Percentiles rank a stretch among this genome's conserved stretches.
These are phyloP conservation scores for Silene conica DNA, from an alignment of 148 eudicot genomes.

Conservation along the genomic window DNA sequence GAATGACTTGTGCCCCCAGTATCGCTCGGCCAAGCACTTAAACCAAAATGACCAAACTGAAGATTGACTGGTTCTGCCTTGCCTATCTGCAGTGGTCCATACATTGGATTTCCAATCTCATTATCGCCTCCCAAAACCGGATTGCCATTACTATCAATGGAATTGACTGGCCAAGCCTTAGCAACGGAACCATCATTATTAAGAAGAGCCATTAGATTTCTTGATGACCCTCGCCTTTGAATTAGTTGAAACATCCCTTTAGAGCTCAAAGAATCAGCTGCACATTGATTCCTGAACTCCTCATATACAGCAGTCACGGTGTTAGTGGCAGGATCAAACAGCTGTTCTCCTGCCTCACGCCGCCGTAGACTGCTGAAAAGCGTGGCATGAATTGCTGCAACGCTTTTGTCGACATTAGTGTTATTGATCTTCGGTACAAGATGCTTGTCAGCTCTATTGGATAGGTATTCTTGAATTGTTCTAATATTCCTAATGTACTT, in stretches of 20 bases:
- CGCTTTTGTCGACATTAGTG: constrained; percentile 94
- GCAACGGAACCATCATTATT: constrained; percentile 94
- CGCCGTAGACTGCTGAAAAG: constrained; percentile 81
- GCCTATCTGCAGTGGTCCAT: constrained; percentile 72
- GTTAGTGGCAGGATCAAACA: constrained; percentile 75
- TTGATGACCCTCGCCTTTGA: constrained; percentile 76
- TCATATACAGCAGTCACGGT: constrained; percentile 63
- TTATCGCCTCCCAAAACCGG: constrained; percentile 33
- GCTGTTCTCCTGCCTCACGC: constrained; percentile 74
- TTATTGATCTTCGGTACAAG: constrained; percentile 89
- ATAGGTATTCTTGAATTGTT: constrained; percentile 87
- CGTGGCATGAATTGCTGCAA: constrained; percentile 90
- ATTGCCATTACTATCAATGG: constrained; percentile 46
- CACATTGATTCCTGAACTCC: constrained; percentile 79
- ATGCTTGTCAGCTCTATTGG: constrained; percentile 90
- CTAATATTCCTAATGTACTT: constrained; percentile 87
- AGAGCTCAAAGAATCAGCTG: constrained; percentile 79
- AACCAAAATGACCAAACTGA: constrained; percentile 95
- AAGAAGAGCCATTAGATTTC: constrained; percentile 92
- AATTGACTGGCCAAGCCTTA: constrained; percentile 89
- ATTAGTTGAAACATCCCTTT: constrained; percentile 95
- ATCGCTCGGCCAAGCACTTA: constrained; percentile 95
- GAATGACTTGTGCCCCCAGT: constrained; percentile 79
- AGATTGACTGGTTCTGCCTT: constrained; percentile 85
- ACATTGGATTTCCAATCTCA: constrained; percentile 64